Evolutionary conservation across 1,284 basidiomycete species (phyloP).

Genomic region (Cryptococcus neoformans): DNA sequence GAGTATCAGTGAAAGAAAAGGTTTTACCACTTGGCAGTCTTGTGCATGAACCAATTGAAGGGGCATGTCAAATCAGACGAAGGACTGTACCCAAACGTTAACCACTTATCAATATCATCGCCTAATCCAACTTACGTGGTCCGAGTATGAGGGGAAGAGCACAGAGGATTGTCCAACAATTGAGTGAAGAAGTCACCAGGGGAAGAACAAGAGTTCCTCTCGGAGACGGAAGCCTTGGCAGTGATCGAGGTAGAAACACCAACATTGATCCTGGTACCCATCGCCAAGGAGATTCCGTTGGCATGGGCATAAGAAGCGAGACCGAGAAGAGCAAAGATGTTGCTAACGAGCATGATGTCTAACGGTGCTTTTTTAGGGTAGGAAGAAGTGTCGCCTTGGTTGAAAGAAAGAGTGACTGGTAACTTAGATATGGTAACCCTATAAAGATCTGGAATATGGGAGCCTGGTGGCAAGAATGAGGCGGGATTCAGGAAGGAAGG

Average conservation of each 20-base stretch:
- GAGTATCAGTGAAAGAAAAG: no score
- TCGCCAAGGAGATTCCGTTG: background rate
- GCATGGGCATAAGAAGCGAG: slow-evolving; percentile 14
- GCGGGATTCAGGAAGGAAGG: slow-evolving; percentile 3
- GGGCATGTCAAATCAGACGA: slow-evolving; percentile 14
- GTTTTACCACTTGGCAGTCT: slow-evolving; percentile 16
- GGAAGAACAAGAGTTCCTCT: slow-evolving; percentile 11
- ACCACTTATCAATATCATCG: background rate
- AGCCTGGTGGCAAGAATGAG: background rate
- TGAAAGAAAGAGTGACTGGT: background rate
- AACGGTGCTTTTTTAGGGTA: background rate
- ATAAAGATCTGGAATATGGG: no score
- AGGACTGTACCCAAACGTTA: slow-evolving; percentile 4
- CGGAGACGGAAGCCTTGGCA: slow-evolving; percentile 2
- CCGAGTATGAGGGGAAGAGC: slow-evolving; percentile 14
- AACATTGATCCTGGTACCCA: slow-evolving; percentile 14
- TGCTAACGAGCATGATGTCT: slow-evolving; percentile 11
- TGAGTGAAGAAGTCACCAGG: slow-evolving; percentile 16
- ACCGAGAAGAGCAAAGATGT: slow-evolving; percentile 15
- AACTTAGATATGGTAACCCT: no score
- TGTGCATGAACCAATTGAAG: slow-evolving; percentile 18
- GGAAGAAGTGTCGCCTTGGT: background rate
- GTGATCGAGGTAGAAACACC: slow-evolving; percentile 11
- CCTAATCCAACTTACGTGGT: slow-evolving; percentile 4
- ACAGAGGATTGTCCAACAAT: slow-evolving; percentile 7